These are phyloP conservation scores for Leccinum rimulosum DNA, from an alignment of 768 basidiomycete species.

Conservation along the genomic window DNA sequence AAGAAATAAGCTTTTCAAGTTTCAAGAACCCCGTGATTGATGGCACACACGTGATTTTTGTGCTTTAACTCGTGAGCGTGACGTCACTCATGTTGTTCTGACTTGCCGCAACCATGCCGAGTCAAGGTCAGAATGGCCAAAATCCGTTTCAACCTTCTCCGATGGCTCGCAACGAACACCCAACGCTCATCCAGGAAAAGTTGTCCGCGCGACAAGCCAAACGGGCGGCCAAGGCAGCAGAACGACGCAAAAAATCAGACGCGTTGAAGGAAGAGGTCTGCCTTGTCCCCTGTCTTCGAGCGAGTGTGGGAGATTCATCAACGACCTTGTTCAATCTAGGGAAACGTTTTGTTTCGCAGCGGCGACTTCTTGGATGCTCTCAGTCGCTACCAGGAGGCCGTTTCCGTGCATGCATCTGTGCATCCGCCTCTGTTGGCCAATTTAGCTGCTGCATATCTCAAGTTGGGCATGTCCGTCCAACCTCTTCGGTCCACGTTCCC, in stretches of 20 bases:
- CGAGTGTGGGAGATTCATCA: not conserved
- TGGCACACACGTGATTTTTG: not conserved
- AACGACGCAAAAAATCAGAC: constrained; percentile 25
- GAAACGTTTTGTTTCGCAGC: constrained; percentile 41
- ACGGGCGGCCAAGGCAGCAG: constrained; percentile 17
- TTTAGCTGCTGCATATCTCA: constrained; percentile 41
- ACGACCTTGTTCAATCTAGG: constrained; percentile 32
- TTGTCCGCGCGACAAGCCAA: constrained; percentile 10
- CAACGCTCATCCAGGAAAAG: constrained; percentile 3
- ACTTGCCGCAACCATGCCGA: not conserved
- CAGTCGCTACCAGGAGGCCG: constrained; percentile 40
- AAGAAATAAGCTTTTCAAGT: not conserved
- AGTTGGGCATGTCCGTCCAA: constrained; percentile 35
- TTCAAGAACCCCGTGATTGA: not conserved
- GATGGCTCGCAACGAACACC: not conserved
- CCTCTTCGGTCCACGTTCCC: not conserved
- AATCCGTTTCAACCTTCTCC: not conserved
- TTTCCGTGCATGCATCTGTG: constrained; percentile 30
- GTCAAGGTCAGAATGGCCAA: not conserved
- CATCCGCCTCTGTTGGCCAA: constrained; percentile 40
- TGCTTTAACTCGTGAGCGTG: not conserved
- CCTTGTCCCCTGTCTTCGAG: not conserved
- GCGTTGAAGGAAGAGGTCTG: constrained; percentile 30
- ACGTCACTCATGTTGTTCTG: not conserved
- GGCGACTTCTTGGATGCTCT: constrained; percentile 39